A percentile compares a stretch with the other conserved stretches of the same genome.
Evolutionary conservation across 2,329 filamentous ascomycete genomes (phyloP).

Genomic region (Cladosporium phlei): DNA sequence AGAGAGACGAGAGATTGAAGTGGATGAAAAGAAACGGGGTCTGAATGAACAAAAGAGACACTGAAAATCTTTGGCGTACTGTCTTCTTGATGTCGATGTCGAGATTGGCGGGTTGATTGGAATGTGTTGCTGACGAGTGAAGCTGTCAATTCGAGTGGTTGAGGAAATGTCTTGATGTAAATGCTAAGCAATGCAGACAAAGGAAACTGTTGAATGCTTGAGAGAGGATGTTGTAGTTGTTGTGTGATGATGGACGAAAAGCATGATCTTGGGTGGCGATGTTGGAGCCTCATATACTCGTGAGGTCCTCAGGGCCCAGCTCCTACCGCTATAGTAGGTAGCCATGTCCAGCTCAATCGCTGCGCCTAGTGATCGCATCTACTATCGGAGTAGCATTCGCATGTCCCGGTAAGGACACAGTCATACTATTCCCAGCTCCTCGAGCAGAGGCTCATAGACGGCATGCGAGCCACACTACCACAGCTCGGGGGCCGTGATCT

Average conservation of each 20-base stretch:
- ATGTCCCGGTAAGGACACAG: constrained; percentile 9
- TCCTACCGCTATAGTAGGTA: background rate
- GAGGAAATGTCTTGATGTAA: constrained; percentile 7
- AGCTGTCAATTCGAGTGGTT: constrained; percentile 13
- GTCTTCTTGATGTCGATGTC: constrained; percentile 2
- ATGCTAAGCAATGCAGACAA: constrained; percentile 12
- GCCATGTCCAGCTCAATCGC: constrained; percentile 7
- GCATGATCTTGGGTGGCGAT: constrained; percentile 12
- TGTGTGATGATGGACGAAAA: constrained; percentile 14
- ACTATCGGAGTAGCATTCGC: background rate
- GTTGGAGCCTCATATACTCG: constrained; percentile 5
- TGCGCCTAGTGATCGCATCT: background rate
- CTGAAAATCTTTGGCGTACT: constrained; percentile 12
- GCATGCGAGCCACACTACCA: constrained; percentile 11
- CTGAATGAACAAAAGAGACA: constrained; percentile 13
- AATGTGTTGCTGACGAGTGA: background rate
- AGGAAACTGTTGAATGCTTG: constrained; percentile 10
- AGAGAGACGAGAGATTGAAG: constrained; percentile 1
- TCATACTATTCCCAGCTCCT: constrained; percentile 13
- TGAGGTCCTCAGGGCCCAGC: background rate
- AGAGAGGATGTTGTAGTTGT: constrained; percentile 14
- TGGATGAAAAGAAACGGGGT: constrained; percentile 2
- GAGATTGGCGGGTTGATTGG: background rate
- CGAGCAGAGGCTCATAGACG: background rate
- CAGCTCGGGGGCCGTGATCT: constrained; percentile 6